Evolutionary conservation across 495 filamentous ascomycete species (phyloP).

Genomic region (Talaromyces proteolyticus): DNA sequence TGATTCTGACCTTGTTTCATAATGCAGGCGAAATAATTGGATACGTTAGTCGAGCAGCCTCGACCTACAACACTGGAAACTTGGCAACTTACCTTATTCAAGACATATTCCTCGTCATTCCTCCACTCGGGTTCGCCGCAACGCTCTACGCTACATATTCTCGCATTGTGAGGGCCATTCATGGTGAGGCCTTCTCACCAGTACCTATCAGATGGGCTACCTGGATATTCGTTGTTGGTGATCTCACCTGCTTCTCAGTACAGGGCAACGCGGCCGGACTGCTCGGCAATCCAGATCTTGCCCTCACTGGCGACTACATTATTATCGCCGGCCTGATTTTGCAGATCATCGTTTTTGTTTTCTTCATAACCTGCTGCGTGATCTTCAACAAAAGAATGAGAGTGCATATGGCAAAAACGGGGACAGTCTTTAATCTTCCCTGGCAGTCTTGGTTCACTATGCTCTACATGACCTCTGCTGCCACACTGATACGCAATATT

Average conservation of each 20-base stretch:
- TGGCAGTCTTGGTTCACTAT: not conserved
- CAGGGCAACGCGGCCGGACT: not conserved
- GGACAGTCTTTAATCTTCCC: not conserved
- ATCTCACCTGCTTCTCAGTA: not conserved
- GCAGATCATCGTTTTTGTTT: not conserved
- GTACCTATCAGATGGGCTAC: not conserved
- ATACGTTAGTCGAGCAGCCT: not conserved
- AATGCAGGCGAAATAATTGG: not conserved
- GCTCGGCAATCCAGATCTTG: not conserved
- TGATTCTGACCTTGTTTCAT: not conserved
- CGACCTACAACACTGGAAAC: not conserved
- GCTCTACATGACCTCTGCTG: conserved; percentile 1
- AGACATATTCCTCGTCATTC: conserved; percentile 2
- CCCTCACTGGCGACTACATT: not conserved
- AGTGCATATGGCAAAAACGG: not conserved
- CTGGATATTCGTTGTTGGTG: conserved; percentile 1
- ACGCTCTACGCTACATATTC: conserved; percentile 1
- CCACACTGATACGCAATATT: not conserved
- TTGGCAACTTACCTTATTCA: conserved; percentile 2
- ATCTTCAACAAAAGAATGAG: conserved; percentile 1
- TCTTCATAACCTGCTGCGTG: not conserved
- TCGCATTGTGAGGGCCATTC: not conserved
- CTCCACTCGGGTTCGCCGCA: conserved; percentile 3
- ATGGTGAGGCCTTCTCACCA: not conserved
- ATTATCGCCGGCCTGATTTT: conserved; percentile 2